Evolutionary conservation across 768 basidiomycete genomes (phyloP).

Genomic region (Russula vinacea): DNA sequence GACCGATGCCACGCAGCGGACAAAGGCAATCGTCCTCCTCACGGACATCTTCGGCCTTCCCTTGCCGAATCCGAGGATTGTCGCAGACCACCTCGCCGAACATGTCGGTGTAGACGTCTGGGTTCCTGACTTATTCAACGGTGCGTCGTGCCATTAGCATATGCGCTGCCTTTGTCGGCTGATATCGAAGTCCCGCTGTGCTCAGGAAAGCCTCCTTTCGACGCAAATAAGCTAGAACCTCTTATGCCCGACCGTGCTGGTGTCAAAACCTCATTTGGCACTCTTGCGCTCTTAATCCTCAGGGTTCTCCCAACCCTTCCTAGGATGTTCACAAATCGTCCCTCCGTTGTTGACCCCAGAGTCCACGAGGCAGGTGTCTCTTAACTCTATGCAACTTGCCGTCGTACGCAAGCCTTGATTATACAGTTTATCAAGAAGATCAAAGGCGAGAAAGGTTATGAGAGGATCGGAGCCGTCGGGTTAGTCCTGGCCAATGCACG

Average conservation of each 20-base stretch:
- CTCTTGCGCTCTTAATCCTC: slow-evolving; percentile 29
- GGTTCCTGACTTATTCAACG: slow-evolving; percentile 60
- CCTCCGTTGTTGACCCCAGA: slow-evolving; percentile 35
- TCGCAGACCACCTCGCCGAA: slow-evolving; percentile 53
- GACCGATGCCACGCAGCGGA: slow-evolving; percentile 25
- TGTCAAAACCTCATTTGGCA: slow-evolving; percentile 26
- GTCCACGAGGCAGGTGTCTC: slow-evolving; percentile 30
- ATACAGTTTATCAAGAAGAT: slow-evolving; percentile 40
- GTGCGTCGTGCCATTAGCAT: slow-evolving; percentile 34
- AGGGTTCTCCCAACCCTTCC: slow-evolving; percentile 31
- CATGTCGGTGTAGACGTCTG: slow-evolving; percentile 58
- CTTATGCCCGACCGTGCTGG: slow-evolving; percentile 37
- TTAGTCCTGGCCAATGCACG: slow-evolving; percentile 30
- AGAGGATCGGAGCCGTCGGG: slow-evolving; percentile 45
- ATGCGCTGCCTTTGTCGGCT: not conserved
- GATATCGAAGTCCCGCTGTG: not conserved
- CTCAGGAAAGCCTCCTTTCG: slow-evolving; percentile 36
- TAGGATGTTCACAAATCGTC: slow-evolving; percentile 31
- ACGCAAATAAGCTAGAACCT: slow-evolving; percentile 34
- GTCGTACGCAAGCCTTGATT: not conserved
- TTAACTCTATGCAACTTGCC: not conserved
- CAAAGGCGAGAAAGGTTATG: slow-evolving; percentile 41
- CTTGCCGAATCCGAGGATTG: slow-evolving; percentile 51
- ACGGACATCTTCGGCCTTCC: slow-evolving; percentile 58
- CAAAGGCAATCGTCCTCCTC: slow-evolving; percentile 49